Evolutionary conservation across 31 red algal genomes (phyloP), one percentile per base, ranked within the genome.

Genomic region (Asparagopsis taxiformis): DNA sequence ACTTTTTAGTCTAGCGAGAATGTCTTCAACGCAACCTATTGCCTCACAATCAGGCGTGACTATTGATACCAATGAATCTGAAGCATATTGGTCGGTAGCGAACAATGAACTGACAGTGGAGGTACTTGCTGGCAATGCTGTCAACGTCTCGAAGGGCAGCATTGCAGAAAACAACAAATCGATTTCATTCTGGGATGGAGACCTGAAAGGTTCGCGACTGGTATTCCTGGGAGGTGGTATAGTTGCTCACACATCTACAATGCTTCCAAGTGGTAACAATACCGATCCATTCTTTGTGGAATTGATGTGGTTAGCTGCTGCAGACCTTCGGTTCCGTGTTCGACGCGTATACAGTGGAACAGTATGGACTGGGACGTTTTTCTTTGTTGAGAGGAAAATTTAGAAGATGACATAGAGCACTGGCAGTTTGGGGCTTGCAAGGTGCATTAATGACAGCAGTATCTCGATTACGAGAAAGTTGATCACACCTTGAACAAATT

Each of bases 281-380:
- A 46, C 41, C 41, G 41, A 46, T 6, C 41, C 41, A 46, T 46
- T 46, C 41, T 46, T 46, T 46, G 41, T 46, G 41, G 41, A 46
- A 13, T 13, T 46, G 6, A 13, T 13, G 13, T 46, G 41, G 41
- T 13, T 46, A 6, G 41, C 13, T 46, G 13, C 41, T 9, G 8
- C 41, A 13, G 13, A 6, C 8, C 13, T 46, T 9, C 6, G 41
- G 41, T 13, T 46, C 13, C 41, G 41, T 13, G 13, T 13, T 13
- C 41, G 41, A 6, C 6, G 41, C 8, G 13, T 13, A 9, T 46
- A 9, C 13, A 6, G 13, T 6, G 41, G 41, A 46, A 46, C 13
- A 46, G 13, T 13, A 46, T 46, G 41, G 41, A 46, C 41, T 9
- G 41, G 13, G 41, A 9, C 41, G 6, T 46, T 13, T 46, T 46